Percentiles rank a stretch among this genome's conserved stretches.
phyloP scores from a whole-genome alignment of 2,329 filamentous ascomycete genomes.

The Fusarium guadeloupense region DNA sequence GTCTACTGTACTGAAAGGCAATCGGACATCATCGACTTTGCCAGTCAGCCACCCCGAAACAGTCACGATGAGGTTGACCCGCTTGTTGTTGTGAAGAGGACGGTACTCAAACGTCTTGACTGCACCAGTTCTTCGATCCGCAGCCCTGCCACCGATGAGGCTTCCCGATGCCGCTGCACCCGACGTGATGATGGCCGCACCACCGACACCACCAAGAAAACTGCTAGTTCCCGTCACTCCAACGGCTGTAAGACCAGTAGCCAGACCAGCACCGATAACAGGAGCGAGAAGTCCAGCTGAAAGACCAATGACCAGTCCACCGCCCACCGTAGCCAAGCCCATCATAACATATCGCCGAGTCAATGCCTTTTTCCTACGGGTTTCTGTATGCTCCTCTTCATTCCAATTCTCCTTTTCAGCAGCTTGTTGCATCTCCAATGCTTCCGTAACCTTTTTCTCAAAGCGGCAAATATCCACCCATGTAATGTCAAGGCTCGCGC shows the following conservation, averaged over 20 bases:
- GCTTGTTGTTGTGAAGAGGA: slow-evolving; percentile 96
- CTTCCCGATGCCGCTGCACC: slow-evolving; percentile 86
- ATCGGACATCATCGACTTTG: slow-evolving; percentile 93
- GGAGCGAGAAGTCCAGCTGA: slow-evolving; percentile 92
- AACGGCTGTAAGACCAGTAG: slow-evolving; percentile 94
- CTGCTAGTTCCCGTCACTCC: slow-evolving; percentile 88
- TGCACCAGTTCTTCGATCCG: slow-evolving; percentile 86
- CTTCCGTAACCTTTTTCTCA: slow-evolving; percentile 96
- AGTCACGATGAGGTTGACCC: slow-evolving; percentile 94
- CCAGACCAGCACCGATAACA: slow-evolving; percentile 91
- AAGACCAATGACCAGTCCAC: slow-evolving; percentile 92
- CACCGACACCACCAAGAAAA: slow-evolving; percentile 91
- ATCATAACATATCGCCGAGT: slow-evolving; percentile 92
- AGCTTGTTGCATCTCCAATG: slow-evolving; percentile 95
- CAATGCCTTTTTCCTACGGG: slow-evolving; percentile 79
- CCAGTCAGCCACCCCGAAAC: slow-evolving; percentile 99
- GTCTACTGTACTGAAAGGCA: slow-evolving; percentile 96
- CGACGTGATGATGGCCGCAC: slow-evolving; percentile 93
- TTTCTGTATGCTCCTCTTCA: slow-evolving; percentile 92
- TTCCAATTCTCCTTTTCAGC: slow-evolving; percentile 98
- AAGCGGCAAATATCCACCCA: slow-evolving; percentile 97
- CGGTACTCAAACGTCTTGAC: slow-evolving; percentile 98
- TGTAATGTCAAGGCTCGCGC: slow-evolving; percentile 78
- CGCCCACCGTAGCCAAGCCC: slow-evolving; percentile 95
- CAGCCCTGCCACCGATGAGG: slow-evolving; percentile 85